Base-by-base conservation (phyloP, 208 protist species). In the Blechomonas ayalai region DNA sequence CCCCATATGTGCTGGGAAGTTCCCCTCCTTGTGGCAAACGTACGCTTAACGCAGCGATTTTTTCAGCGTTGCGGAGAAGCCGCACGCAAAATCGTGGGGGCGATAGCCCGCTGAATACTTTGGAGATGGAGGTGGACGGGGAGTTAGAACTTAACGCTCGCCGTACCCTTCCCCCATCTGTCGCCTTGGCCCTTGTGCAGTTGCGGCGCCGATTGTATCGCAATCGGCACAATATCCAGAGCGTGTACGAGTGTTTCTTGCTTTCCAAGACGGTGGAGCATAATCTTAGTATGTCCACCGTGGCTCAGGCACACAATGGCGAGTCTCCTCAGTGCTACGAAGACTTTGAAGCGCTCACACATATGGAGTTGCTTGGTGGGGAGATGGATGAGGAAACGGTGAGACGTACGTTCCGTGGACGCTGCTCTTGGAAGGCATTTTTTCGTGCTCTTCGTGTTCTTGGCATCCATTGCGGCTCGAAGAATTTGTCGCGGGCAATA, bases 181-280 rank as follows among this genome's bases (percentile, higher is more conserved):
- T 66, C 26, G 62, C 59, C 7, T 39, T 51, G 22, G 62, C 58
- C 10, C 52, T 82, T 15, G 56, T 59, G 26, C 62, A 67, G 43
- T 35, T 75, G 31, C 73, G 60, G 12, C 55, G 41, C 18, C 61
- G 57, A 4, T 54, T 82, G 13, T 29, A 46, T 10, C 51, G 49
- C 22, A 82, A 75, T 24, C 33, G 47, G 0, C 35, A 61, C 37
- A 47, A 24, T 18, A 46, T 69, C 22, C 59, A 60, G 36, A 33
- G 63, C 44, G 59, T 80, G 18, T 80, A 74, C 39, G 53, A 72
- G 10, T 73, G 52, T 46, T 80, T 80, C 36, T 40, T 72, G 4
- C 38, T 56, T 7, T 49, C 48, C 2, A 28, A 51, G 3, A 35
- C 39, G 34, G 47, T 60, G 44, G 44, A 32, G 41, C 15, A 32